Conservation (phyloP, 208 protist genomes). For the Leishmania major region DNA sequence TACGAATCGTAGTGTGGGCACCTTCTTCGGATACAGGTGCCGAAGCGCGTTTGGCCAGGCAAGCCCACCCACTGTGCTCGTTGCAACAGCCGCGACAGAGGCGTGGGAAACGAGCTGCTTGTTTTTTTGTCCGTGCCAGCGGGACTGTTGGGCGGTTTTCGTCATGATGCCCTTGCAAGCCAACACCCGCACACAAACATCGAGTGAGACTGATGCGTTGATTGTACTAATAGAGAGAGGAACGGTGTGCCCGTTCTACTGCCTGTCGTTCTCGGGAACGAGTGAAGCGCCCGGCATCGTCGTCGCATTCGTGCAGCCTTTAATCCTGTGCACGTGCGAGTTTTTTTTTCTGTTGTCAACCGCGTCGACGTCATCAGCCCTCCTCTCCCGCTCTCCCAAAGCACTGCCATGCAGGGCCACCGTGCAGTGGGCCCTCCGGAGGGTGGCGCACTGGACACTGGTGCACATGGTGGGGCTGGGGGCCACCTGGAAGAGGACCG, state of each 20-base stretch:
- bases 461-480: not conserved
- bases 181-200: not conserved
- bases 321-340: no score
- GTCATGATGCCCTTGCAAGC: not conserved
- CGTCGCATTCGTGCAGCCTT: no score
- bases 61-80: not conserved
- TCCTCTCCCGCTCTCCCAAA: no score
- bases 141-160: not conserved
- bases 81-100: not conserved
- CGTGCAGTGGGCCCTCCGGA: not conserved
- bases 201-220: not conserved
- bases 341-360: no score
- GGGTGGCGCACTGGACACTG: not conserved
- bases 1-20: conserved; percentile 18
- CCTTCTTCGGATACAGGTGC: not conserved
- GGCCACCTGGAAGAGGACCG: not conserved
- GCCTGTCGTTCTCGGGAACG: no score
- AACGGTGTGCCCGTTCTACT: not conserved
- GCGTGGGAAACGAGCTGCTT: not conserved
- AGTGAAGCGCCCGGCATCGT: no score
- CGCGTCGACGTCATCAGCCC: no score
- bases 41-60: not conserved
- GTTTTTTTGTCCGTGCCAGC: not conserved
- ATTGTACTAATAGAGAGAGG: not conserved
- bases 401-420: not conserved